These are phyloP conservation scores for Melastoma malabathricum DNA, from an alignment of 345 rosid species.

Conservation along the genomic window DNA sequence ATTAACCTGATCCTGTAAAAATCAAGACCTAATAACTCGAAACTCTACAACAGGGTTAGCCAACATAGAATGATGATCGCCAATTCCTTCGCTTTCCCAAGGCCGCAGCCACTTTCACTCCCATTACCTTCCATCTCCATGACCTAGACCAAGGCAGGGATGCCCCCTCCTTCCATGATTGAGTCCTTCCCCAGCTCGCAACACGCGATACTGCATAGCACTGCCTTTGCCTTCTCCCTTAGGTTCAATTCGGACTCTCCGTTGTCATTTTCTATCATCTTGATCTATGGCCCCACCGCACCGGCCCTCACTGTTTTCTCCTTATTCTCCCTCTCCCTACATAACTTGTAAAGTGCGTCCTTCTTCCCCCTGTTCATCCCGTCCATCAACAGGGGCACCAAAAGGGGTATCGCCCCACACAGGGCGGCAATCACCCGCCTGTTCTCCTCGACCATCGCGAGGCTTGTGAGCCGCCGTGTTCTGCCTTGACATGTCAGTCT, in stretches of 20 bases:
- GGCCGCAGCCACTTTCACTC: conserved; percentile 20
- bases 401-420: conserved; percentile 86
- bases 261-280: conserved; percentile 23
- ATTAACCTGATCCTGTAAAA: too few species aligned
- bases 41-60: too few species aligned
- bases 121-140: conserved; percentile 34
- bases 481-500: conserved; percentile 88
- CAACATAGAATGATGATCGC: conserved; percentile 54
- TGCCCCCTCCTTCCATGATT: conserved; percentile 81
- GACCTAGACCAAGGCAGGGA: conserved; percentile 78
- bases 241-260: conserved; percentile 62
- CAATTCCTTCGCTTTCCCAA: conserved; percentile 76
- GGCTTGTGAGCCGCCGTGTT: conserved; percentile 80
- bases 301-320: conserved; percentile 89
- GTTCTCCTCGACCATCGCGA: conserved; percentile 77
- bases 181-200: conserved; percentile 62
- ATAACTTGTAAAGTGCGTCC: conserved; percentile 80
- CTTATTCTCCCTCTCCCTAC: conserved; percentile 62
- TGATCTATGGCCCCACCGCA: conserved; percentile 78
- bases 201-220: conserved; percentile 62
- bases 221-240: conserved; percentile 97
- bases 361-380: conserved; percentile 84
- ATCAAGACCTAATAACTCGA: too few species aligned
- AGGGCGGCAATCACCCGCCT: conserved; percentile 75
- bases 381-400: conserved; percentile 62